phyloP scores from a whole-genome alignment of 371 early-diverging fungal species.

The Mucor saturninus region DNA sequence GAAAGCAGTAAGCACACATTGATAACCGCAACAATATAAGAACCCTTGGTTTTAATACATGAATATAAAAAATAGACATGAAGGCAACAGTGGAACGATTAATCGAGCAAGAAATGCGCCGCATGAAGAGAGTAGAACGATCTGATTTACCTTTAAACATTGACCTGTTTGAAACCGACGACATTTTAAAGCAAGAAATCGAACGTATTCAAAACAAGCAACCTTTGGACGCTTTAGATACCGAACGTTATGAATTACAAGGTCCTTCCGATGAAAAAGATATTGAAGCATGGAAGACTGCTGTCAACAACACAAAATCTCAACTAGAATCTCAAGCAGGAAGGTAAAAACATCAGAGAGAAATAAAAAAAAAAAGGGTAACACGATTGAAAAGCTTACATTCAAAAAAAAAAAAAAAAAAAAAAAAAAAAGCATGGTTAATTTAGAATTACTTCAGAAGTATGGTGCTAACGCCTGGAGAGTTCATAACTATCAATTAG shows the following conservation, averaged over 20 bases:
- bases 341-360: slow-evolving; percentile 39
- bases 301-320: slow-evolving; percentile 80
- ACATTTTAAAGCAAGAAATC: slow-evolving; percentile 62
- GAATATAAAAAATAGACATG: slow-evolving; percentile 26
- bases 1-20: slow-evolving; percentile 34
- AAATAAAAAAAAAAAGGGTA: no score
- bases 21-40: background rate
- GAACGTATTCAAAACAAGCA: slow-evolving; percentile 64
- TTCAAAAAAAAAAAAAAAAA: slow-evolving; percentile 2
- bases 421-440: slow-evolving; percentile 54
- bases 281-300: slow-evolving; percentile 64
- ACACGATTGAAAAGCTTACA: background rate
- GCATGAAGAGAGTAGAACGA: slow-evolving; percentile 56
- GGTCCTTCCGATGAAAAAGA: slow-evolving; percentile 52
- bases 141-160: slow-evolving; percentile 38
- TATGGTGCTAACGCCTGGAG: slow-evolving; percentile 89
- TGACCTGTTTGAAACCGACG: slow-evolving; percentile 46
- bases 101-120: slow-evolving; percentile 73
- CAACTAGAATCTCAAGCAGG: slow-evolving; percentile 85
- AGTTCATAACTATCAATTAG: slow-evolving; percentile 81
- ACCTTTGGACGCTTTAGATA: slow-evolving; percentile 63
- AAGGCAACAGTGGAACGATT: slow-evolving; percentile 61
- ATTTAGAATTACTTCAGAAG: slow-evolving; percentile 80
- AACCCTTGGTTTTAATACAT: no score
- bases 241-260: slow-evolving; percentile 64